Conservation (phyloP, 129 eudicot species). For the Ambrosia artemisiifolia region DNA sequence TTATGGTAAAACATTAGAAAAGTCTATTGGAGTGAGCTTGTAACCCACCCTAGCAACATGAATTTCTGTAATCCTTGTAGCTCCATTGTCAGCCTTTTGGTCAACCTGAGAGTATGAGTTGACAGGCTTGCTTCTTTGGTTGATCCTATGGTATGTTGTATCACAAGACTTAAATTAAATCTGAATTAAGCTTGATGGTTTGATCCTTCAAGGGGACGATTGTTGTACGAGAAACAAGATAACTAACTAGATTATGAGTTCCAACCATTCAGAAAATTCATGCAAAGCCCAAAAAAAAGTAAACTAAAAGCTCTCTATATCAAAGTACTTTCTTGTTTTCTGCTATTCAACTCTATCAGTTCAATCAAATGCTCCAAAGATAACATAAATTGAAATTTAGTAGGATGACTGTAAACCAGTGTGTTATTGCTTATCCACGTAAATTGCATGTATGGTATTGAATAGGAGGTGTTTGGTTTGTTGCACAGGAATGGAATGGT, state of each 20-base stretch:
- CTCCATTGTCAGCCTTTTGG: neutral
- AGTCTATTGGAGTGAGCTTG: constrained; percentile 1
- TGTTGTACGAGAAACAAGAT: neutral
- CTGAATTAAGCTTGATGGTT: neutral
- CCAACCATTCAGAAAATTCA: neutral
- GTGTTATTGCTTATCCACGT: neutral
- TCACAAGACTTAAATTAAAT: neutral
- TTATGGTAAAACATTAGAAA: neutral
- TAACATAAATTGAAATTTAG: neutral
- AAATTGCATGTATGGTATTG: constrained; percentile 2
- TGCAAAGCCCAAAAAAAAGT: neutral
- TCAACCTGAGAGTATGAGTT: neutral
- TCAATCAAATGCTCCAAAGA: neutral
- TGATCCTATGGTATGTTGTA: neutral
- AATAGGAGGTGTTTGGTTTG: neutral
- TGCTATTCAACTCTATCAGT: neutral
- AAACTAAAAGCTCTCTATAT: neutral
- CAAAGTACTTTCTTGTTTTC: neutral
- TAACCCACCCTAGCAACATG: constrained; percentile 1
- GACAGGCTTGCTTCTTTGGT: neutral
- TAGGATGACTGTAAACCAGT: neutral
- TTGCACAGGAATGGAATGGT: neutral
- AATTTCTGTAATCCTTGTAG: neutral
- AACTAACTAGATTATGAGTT: neutral
- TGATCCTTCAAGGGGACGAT: neutral